phyloP scores from a whole-genome alignment of 352 stramenopile genomes.

The Globisporangium iwayamae region DNA sequence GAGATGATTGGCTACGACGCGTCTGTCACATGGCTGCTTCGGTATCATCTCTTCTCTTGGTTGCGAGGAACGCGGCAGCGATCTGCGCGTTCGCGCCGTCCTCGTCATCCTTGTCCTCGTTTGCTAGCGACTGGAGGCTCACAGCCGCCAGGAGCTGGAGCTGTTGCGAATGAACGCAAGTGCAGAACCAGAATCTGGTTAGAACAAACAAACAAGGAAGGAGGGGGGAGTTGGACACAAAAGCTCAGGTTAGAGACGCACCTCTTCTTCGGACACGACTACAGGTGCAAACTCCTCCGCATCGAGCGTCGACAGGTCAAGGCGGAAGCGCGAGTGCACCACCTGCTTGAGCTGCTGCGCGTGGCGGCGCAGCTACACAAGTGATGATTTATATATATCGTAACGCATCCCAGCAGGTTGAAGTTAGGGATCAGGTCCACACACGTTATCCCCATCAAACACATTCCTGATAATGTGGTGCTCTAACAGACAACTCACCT shows the following conservation, averaged over 20 bases:
- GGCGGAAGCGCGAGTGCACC: slow-evolving; percentile 36
- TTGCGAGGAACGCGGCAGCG: slow-evolving; percentile 13
- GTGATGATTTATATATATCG: background rate
- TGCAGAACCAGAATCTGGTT: background rate
- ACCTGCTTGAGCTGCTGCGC: slow-evolving; percentile 30
- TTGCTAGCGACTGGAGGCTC: background rate
- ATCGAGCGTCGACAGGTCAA: slow-evolving; percentile 18
- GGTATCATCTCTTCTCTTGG: background rate
- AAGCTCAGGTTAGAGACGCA: slow-evolving; percentile 9
- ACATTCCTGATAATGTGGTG: background rate
- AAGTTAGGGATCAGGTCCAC: slow-evolving; percentile 1
- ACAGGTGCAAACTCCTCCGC: slow-evolving; percentile 47
- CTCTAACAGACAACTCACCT: slow-evolving; percentile 21
- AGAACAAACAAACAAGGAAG: too few species aligned
- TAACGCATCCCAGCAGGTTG: background rate
- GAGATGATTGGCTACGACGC: slow-evolving; percentile 9
- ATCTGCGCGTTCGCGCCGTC: slow-evolving; percentile 13
- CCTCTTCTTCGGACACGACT: slow-evolving; percentile 36
- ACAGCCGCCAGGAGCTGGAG: slow-evolving; percentile 9
- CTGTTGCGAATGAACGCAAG: background rate
- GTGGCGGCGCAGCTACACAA: slow-evolving; percentile 28
- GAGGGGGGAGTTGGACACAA: too few species aligned
- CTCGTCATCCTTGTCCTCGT: background rate
- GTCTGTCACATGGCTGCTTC: slow-evolving; percentile 9
- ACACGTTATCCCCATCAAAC: background rate